These are phyloP conservation scores for Plantago elongata DNA, from an alignment of 257 asterid genomes.

Conservation along the genomic window DNA sequence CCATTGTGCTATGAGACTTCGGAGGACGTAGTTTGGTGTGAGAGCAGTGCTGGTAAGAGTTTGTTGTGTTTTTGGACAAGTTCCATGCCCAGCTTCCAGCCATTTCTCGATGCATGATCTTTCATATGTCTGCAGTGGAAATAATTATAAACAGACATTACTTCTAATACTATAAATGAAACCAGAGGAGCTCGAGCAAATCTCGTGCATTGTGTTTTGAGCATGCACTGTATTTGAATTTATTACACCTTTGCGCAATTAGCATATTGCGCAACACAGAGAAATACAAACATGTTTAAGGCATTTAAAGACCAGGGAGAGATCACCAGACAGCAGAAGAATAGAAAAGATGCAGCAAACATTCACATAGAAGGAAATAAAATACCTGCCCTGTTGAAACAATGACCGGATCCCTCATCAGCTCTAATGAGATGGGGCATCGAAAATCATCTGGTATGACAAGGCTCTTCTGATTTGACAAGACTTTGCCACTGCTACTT, in stretches of 20 bases:
- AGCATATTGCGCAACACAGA: too few relatives aligned
- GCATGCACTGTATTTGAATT: too few relatives aligned
- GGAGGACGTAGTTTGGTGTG: conserved; percentile 91
- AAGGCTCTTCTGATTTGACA: conserved; percentile 43
- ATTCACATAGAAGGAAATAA: conserved; percentile 13
- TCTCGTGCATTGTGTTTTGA: neutral
- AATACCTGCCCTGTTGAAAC: conserved; percentile 97
- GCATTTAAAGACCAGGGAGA: neutral
- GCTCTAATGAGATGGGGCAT: conserved; percentile 90
- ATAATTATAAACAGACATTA: conserved; percentile 2
- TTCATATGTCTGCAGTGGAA: conserved; percentile 69
- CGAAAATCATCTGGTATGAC: conserved; percentile 95
- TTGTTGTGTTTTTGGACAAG: conserved; percentile 96
- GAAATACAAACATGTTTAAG: too few relatives aligned
- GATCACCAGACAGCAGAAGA: conserved; percentile 19
- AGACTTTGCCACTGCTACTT: conserved; percentile 44
- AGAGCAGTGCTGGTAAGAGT: conserved; percentile 60
- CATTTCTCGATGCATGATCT: conserved; percentile 85
- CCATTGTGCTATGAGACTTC: conserved; percentile 96
- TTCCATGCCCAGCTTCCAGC: conserved; percentile 78
- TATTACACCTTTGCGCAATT: too few relatives aligned
- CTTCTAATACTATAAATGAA: conserved; percentile 4
- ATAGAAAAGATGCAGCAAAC: conserved; percentile 4
- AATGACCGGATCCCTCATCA: conserved; percentile 96
- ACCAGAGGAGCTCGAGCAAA: conserved; percentile 13